Evolutionary conservation across 2,329 filamentous ascomycete genomes (phyloP).

Genomic region (Penicillium decumbens): DNA sequence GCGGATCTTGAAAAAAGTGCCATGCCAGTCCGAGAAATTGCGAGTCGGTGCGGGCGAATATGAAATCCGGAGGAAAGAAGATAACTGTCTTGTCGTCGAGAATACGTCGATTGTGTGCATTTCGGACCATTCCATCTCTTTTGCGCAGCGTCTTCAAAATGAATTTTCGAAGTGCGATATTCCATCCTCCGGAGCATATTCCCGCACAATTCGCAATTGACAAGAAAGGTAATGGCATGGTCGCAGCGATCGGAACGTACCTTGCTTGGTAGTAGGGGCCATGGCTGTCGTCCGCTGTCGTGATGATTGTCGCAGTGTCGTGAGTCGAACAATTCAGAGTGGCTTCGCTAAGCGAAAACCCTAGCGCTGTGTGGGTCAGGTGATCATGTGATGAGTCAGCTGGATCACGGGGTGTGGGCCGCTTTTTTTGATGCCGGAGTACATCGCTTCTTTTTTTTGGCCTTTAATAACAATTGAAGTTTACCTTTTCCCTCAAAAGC

Average conservation of each 20-base stretch:
- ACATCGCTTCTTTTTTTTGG: background rate
- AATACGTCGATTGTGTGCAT: background rate
- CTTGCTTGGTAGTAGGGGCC: conserved; percentile 49
- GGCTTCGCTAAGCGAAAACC: conserved; percentile 42
- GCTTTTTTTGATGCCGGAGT: background rate
- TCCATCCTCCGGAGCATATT: conserved; percentile 12
- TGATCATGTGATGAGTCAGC: conserved; percentile 24
- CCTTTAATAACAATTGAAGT: background rate
- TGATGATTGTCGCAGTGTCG: conserved; percentile 44
- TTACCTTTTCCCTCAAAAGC: background rate
- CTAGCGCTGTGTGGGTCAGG: conserved; percentile 39
- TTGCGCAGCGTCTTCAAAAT: conserved; percentile 3
- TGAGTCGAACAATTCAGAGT: conserved; percentile 37
- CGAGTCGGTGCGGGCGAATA: conserved; percentile 4
- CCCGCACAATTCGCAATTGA: conserved; percentile 21
- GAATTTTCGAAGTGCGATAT: conserved; percentile 8
- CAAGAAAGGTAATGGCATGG: conserved; percentile 41
- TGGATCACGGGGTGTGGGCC: conserved; percentile 8
- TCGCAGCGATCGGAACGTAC: conserved; percentile 30
- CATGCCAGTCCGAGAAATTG: conserved; percentile 14
- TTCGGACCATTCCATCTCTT: conserved; percentile 2
- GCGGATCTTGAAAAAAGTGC: conserved; percentile 14
- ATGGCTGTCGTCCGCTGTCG: conserved; percentile 46
- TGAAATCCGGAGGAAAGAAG: background rate
- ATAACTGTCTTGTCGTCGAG: background rate